phyloP scores from a whole-genome alignment of 768 basidiomycete species.

The Leccinum truebloodii region DNA sequence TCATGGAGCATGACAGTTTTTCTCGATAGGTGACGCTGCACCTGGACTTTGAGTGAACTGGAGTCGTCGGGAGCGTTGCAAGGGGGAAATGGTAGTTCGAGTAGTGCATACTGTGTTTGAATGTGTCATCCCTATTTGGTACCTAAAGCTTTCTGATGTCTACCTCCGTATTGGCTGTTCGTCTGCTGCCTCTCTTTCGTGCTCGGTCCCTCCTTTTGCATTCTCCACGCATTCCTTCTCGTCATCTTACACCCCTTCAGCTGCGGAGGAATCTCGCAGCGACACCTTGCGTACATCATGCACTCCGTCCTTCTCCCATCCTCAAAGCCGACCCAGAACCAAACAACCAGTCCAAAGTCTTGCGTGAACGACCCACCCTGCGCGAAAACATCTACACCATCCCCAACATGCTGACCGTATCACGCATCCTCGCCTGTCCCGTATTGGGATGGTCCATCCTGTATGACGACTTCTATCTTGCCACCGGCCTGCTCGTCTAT shows the following conservation, averaged over 20 bases:
- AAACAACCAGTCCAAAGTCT: constrained; percentile 7
- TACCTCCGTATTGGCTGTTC: constrained; percentile 3
- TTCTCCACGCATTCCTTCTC: not conserved
- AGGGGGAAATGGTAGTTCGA: not conserved
- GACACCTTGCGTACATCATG: constrained; percentile 14
- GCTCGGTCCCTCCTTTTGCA: not conserved
- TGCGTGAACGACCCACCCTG: constrained; percentile 35
- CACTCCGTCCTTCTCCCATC: constrained; percentile 11
- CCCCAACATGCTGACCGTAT: constrained; percentile 87
- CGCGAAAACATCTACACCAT: constrained; percentile 93
- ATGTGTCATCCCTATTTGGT: constrained; percentile 12
- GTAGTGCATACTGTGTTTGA: too few relatives aligned
- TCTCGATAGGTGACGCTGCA: constrained; percentile 12
- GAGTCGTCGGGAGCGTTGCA: not conserved
- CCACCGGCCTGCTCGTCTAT: constrained; percentile 82
- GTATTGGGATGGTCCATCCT: constrained; percentile 90
- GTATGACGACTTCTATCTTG: constrained; percentile 74
- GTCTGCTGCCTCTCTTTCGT: constrained; percentile 10
- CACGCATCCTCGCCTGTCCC: constrained; percentile 88
- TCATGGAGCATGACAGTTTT: not conserved
- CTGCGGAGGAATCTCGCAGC: constrained; percentile 14
- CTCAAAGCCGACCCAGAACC: constrained; percentile 4
- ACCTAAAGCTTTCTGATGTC: constrained; percentile 11
- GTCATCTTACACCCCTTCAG: not conserved
- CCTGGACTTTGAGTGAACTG: constrained; percentile 1